Evolutionary conservation across 192 early-diverging fungal genomes (phyloP).

Genomic region (Umbelopsis ramanniana): DNA sequence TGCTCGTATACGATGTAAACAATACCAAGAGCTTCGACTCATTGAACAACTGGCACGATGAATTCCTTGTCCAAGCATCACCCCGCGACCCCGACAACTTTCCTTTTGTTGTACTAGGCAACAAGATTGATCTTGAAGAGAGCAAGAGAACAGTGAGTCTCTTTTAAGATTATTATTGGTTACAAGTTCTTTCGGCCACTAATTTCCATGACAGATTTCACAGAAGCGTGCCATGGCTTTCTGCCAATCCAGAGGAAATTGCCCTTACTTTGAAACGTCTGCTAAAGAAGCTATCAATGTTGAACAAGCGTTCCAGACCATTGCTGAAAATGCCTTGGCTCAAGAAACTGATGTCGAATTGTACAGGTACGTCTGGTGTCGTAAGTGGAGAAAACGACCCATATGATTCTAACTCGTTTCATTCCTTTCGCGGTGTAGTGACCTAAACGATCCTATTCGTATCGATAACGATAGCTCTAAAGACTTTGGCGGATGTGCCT

Average conservation of each 20-base stretch:
- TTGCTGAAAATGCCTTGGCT: constrained; percentile 92
- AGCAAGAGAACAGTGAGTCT: constrained; percentile 74
- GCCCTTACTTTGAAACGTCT: constrained; percentile 98
- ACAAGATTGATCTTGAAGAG: constrained; percentile 99
- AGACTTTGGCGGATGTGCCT: constrained; percentile 65
- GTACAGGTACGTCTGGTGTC: constrained; percentile 44
- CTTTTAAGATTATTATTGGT: too few relatives aligned
- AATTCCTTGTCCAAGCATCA: constrained; percentile 95
- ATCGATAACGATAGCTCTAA: constrained; percentile 78
- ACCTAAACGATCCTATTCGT: constrained; percentile 90
- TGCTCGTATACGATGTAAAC: constrained; percentile 96
- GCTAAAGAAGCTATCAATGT: constrained; percentile 99
- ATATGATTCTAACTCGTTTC: not conserved
- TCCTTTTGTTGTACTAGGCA: constrained; percentile 98
- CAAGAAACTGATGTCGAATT: constrained; percentile 90
- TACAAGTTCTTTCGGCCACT: too few relatives aligned
- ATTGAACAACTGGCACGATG: constrained; percentile 89
- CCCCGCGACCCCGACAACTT: constrained; percentile 95
- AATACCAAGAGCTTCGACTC: constrained; percentile 93
- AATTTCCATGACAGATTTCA: constrained; percentile 65
- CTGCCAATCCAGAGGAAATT: constrained; percentile 95
- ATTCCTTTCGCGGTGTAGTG: constrained; percentile 51
- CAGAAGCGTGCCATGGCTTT: constrained; percentile 97
- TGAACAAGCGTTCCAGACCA: constrained; percentile 94
- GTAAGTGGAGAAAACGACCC: not conserved